Base-by-base conservation (phyloP, 163 green algal species). In the Scenedesmus sp. region DNA sequence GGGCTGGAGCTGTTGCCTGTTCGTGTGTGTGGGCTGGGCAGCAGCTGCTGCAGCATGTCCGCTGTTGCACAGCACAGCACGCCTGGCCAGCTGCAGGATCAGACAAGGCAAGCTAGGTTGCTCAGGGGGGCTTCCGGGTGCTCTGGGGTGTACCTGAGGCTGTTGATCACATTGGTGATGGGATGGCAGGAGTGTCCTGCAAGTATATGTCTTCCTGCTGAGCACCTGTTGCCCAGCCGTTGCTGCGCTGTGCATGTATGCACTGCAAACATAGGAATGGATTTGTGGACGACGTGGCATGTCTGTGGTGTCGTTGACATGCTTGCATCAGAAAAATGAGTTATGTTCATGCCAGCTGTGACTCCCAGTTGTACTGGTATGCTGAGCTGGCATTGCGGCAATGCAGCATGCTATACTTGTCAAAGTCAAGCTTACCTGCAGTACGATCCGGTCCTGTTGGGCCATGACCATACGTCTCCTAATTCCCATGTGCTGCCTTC, bases 81-180 rank as follows among this genome's bases (percentile, higher is more conserved):
- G 15, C 83, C 83, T 18, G 65, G 65, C 83, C 83, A 89, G 10
- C 83, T 89, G 83, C 42, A 65, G n/a, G 22, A 73, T 49, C 49
- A 12, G 44, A 46, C 78, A 84, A 33, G 24, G 24, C 40, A 84
- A 44, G 2, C 37, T 30, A 30, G 26, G n/a, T n/a, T 26, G 73
- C 16, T 83, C 20, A 26, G 10, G 42, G 4, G 18, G 15, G n/a
- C 30, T 33, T 33, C 26, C 12, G 4, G 26, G 37, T 26, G 42
- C 7, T 53, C 0, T n/a, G 7, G 20, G 78, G 1, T 20, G 78
- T 53, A n/a, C 3, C 18, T 53, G 35, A 24, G 0, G 16, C 73
- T 84, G 78, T 26, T 30, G n/a, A n/a, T n/a, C 16, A 51, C 18
- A 83, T 20, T 24, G 73, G 12, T 26, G 1, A 10, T 2, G 13